Base-by-base conservation (phyloP, 192 early-diverging fungal species). In the Phycomyces blakesleeanus region DNA sequence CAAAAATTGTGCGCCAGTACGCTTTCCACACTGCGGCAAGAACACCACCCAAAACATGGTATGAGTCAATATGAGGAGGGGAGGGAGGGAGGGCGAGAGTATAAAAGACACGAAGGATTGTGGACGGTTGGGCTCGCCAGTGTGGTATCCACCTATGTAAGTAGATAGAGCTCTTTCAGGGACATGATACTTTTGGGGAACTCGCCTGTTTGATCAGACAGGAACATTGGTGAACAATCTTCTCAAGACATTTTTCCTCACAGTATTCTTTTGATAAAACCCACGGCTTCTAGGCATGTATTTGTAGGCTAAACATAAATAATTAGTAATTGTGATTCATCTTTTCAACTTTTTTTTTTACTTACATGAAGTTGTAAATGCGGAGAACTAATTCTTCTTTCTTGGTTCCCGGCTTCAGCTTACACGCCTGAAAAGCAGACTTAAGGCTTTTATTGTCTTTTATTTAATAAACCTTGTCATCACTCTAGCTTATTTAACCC, bases 181-280 rank as follows among this genome's bases (percentile, higher is more conserved):
- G 58, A 38, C 15, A 59, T 27, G 24, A 68, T 68, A 10, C n/a
- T 20, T 22, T 42, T 68, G 11, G 66, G 66, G n/a, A 16, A 49
- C 14, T 50, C 34, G 1, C 24, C 16, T 18, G 37, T 59, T 51
- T 27, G 39, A 44, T 52, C 58, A 39, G 27, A 29, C 3, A 42
- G 15, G 21, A 60, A 47, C 7, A 37, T 26, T 16, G 66, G 58
- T 54, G 66, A 51, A 37, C 34, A 60, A n/a, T 72, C 69, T 51
- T 72, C 69, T 41, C 66, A 72, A 5, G 69, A 72, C 6, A 72
- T 41, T 57, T 66, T 72, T 44, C 57, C 59, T 42, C n/a, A n/a
- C n/a, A n/a, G 22, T 53, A 53, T 21, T 53, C 51, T 25, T 53
- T 53, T 26, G 51, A 53, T 26, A 53, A 53, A 14, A 53, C 22